phyloP scores from a whole-genome alignment of 2,329 filamentous ascomycete genomes.

The Acrodontium crateriforme region DNA sequence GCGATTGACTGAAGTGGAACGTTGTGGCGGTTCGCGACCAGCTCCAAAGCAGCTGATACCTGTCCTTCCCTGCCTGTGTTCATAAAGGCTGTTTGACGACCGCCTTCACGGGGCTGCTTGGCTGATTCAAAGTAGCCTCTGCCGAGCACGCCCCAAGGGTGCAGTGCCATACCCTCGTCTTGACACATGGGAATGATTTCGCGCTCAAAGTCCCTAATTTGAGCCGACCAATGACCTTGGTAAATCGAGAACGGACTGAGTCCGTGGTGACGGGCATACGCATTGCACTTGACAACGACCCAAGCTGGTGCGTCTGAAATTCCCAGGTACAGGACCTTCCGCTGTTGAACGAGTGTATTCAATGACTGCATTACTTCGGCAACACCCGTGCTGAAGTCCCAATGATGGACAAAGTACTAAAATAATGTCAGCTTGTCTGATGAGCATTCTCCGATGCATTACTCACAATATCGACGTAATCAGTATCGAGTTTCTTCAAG shows the following conservation, averaged over 20 bases:
- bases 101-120: slow-evolving; percentile 15
- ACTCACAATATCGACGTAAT: slow-evolving; percentile 49
- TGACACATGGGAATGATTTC: slow-evolving; percentile 48
- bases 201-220: slow-evolving; percentile 43
- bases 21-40: slow-evolving; percentile 41
- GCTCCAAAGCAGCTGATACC: slow-evolving; percentile 45
- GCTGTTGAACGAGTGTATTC: slow-evolving; percentile 43
- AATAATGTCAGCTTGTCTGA: neutral
- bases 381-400: slow-evolving; percentile 53
- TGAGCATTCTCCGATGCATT: slow-evolving; percentile 19
- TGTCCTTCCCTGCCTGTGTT: too few relatives aligned
- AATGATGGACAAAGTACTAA: slow-evolving; percentile 17
- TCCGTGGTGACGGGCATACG: slow-evolving; percentile 57
- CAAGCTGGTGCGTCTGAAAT: slow-evolving; percentile 57
- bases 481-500: slow-evolving; percentile 44
- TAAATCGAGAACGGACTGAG: slow-evolving; percentile 57
- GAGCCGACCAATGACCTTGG: slow-evolving; percentile 49
- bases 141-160: slow-evolving; percentile 44
- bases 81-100: slow-evolving; percentile 26
- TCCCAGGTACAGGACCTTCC: slow-evolving; percentile 56
- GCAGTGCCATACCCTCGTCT: slow-evolving; percentile 44
- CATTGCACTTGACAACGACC: slow-evolving; percentile 39
- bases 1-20: slow-evolving; percentile 40
- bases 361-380: slow-evolving; percentile 56
- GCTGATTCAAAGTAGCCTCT: slow-evolving; percentile 30